phyloP scores from a whole-genome alignment of 75 land plant species.

The Chamaecyparis obtusa region DNA sequence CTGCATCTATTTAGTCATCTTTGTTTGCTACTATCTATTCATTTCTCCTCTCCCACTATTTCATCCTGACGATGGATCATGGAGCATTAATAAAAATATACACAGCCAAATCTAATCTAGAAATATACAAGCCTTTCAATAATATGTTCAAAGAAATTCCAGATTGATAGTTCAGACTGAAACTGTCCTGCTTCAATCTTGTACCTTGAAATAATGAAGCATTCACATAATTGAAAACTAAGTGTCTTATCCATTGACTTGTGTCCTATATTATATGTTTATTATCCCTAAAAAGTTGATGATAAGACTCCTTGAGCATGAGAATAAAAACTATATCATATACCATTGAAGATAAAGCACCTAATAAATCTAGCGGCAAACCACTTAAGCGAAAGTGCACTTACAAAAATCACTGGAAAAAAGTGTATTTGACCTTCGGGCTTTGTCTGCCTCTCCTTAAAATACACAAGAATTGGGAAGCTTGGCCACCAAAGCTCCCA shows the following conservation, averaged over 20 bases:
- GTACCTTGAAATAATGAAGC: background rate
- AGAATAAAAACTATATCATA: background rate
- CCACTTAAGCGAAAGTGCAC: conserved; percentile 23
- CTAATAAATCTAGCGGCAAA: background rate
- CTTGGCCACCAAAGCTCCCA: conserved; percentile 99
- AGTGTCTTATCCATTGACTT: background rate
- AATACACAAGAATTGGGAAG: conserved; percentile 95
- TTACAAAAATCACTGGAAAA: conserved; percentile 95
- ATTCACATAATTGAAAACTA: background rate
- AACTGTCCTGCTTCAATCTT: background rate
- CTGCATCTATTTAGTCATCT: too few species aligned
- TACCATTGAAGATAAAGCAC: background rate
- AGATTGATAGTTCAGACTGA: background rate
- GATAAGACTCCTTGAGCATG: background rate
- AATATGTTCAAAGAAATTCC: too few species aligned
- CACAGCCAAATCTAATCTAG: too few species aligned
- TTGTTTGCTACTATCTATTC: too few species aligned
- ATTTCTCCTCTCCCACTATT: too few species aligned
- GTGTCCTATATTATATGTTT: conserved; percentile 2
- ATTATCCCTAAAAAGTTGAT: background rate
- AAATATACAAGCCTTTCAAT: too few species aligned
- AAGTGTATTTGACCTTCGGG: conserved; percentile 97
- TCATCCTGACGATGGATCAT: too few species aligned
- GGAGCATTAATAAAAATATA: too few species aligned
- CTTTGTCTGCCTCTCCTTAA: conserved; percentile 94